phyloP scores from a whole-genome alignment of 2,329 filamentous ascomycete species.

The Venturia pyrina region DNA sequence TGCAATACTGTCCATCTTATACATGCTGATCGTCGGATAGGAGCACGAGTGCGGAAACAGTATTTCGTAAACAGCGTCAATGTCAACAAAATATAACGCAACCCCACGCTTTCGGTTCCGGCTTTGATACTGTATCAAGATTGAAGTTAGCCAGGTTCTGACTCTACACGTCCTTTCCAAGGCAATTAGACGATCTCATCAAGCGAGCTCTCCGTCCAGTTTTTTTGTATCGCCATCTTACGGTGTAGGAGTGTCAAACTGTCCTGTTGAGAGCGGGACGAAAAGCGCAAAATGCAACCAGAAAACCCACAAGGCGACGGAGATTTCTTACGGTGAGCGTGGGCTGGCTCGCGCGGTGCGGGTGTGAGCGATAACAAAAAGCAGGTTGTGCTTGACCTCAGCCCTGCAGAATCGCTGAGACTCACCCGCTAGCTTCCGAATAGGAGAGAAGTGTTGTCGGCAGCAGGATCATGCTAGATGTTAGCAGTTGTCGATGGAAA shows the following conservation, averaged over 20 bases:
- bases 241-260: background rate
- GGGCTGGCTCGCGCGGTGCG: background rate
- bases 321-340: background rate
- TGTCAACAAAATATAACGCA: no score
- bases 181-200: background rate
- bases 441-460: background rate
- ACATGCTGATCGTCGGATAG: conserved; percentile 12
- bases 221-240: background rate
- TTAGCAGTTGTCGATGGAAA: background rate
- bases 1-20: background rate
- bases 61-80: background rate
- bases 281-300: background rate
- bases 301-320: background rate
- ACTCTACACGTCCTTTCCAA: background rate
- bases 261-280: background rate
- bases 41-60: conserved; percentile 14
- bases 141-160: background rate
- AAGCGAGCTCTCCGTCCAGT: background rate
- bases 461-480: background rate
- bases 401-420: background rate
- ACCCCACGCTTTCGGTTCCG: background rate
- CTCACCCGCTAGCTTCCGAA: background rate
- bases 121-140: background rate
- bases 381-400: background rate
- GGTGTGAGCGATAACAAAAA: background rate